Conservation (phyloP, 1,284 basidiomycete species). For the Rhizoctonia solani region DNA sequence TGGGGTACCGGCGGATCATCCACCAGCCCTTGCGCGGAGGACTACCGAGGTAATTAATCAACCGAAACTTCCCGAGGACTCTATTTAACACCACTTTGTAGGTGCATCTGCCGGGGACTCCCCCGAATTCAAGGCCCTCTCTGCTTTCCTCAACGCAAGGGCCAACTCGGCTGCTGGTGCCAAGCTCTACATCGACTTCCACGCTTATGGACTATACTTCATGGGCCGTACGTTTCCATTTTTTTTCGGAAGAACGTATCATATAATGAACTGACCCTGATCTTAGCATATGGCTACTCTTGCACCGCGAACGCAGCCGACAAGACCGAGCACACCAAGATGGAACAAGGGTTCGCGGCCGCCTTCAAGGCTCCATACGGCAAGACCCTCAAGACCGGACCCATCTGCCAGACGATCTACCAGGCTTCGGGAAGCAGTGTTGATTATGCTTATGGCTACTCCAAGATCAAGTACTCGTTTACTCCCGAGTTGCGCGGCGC, state of each 20-base stretch:
- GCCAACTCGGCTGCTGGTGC: constrained; percentile 28
- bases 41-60: constrained; percentile 17
- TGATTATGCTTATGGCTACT: constrained; percentile 33
- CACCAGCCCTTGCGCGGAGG: constrained; percentile 24
- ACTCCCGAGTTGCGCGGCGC: constrained; percentile 35
- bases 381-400: constrained; percentile 29
- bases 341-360: constrained; percentile 34
- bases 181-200: constrained; percentile 32
- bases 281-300: constrained; percentile 16
- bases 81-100: neutral
- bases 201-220: constrained; percentile 23
- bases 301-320: constrained; percentile 27
- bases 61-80: neutral
- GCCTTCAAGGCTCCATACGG: constrained; percentile 35
- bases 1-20: constrained; percentile 34
- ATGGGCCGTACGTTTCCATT: constrained; percentile 16
- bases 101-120: constrained; percentile 18
- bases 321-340: constrained; percentile 25
- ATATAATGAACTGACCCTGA: neutral
- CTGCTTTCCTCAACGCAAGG: constrained; percentile 17
- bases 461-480: constrained; percentile 37
- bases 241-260: no score
- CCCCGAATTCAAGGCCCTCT: constrained; percentile 26
- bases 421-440: constrained; percentile 28
- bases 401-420: constrained; percentile 35